Percentiles rank a stretch among this genome's conserved stretches.
Conservation (phyloP, 768 basidiomycete genomes). For the Leucosporidium yakuticum region DNA sequence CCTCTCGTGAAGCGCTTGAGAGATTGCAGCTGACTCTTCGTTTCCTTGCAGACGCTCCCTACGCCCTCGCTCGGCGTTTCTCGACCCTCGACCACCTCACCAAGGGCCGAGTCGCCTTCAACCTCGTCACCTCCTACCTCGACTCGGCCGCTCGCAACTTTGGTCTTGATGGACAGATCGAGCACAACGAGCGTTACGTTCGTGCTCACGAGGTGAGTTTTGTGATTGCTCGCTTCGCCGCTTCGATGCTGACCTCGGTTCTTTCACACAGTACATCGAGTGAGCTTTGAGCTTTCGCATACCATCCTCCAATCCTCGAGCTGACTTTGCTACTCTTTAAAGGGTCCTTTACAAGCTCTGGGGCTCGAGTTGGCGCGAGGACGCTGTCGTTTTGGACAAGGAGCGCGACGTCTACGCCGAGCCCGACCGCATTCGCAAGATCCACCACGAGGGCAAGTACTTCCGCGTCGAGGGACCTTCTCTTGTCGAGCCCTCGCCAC, state of each 20-base stretch:
- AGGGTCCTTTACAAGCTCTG: slow-evolving; percentile 18
- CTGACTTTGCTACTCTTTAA: no score
- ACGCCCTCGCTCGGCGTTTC: slow-evolving; percentile 16
- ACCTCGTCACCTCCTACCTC: slow-evolving; percentile 17
- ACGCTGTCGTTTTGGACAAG: slow-evolving; percentile 5
- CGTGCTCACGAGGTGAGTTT: neutral
- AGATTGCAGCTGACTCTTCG: neutral
- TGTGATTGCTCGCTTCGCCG: neutral
- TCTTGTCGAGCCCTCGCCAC: slow-evolving; percentile 7
- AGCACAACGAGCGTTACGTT: slow-evolving; percentile 15
- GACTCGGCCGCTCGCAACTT: neutral
- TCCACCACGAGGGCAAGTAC: slow-evolving; percentile 16
- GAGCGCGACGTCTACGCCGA: slow-evolving; percentile 4
- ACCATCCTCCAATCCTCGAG: no score
- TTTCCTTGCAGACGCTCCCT: neutral
- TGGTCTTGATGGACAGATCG: slow-evolving; percentile 6
- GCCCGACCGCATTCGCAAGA: slow-evolving; percentile 2
- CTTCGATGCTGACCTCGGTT: no score
- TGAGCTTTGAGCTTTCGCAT: no score
- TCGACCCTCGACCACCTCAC: slow-evolving; percentile 23
- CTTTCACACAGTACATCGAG: no score
- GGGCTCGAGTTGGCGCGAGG: slow-evolving; percentile 15
- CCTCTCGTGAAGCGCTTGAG: neutral
- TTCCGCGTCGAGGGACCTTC: slow-evolving; percentile 8
- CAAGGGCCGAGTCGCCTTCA: slow-evolving; percentile 9